phyloP scores from a whole-genome alignment of 768 basidiomycete species.

The Suillus cothurnatus region DNA sequence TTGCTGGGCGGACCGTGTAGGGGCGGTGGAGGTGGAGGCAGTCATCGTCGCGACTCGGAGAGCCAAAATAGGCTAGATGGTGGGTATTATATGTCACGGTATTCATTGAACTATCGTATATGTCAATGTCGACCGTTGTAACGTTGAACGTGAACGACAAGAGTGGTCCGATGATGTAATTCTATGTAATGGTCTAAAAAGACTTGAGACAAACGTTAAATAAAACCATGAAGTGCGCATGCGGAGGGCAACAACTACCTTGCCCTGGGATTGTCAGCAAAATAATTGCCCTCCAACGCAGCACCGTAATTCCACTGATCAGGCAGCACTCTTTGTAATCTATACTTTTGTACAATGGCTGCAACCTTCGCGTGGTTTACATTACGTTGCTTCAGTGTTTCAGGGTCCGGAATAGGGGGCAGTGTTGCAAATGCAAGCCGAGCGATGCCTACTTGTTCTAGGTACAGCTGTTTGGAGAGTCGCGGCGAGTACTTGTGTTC shows the following conservation, averaged over 20 bases:
- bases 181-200: background rate
- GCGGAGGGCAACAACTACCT: background rate
- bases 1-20: conserved; percentile 8
- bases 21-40: conserved; percentile 15
- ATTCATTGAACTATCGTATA: background rate
- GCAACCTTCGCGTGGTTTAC: conserved; percentile 46
- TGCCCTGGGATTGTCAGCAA: conserved; percentile 58
- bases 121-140: background rate
- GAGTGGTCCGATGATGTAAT: background rate
- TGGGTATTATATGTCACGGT: background rate
- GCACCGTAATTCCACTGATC: conserved; percentile 46
- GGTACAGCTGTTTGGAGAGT: conserved; percentile 50
- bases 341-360: conserved; percentile 51
- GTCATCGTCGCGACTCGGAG: conserved; percentile 21
- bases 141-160: background rate
- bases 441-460: conserved; percentile 64
- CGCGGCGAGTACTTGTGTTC: conserved; percentile 56
- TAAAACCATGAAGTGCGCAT: background rate
- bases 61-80: background rate
- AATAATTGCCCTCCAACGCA: conserved; percentile 65
- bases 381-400: conserved; percentile 35
- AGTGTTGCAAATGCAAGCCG: conserved; percentile 65
- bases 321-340: conserved; percentile 44
- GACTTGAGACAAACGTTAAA: background rate
- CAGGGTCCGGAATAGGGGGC: conserved; percentile 58